phyloP scores from a whole-genome alignment of 2,329 filamentous ascomycete species.

The Aspergillus brunneoviolaceus region DNA sequence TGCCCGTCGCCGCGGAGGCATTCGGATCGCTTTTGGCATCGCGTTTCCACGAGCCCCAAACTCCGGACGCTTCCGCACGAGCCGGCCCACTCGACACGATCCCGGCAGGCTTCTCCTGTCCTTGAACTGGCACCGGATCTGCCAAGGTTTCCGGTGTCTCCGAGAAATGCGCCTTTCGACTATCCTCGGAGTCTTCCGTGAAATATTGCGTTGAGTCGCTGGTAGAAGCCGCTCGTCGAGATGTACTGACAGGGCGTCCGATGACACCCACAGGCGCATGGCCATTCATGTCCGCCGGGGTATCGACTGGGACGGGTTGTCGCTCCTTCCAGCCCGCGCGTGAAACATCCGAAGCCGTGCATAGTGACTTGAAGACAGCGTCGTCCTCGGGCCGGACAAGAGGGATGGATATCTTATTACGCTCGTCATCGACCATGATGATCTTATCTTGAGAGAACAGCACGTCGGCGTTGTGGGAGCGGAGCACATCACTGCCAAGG shows the following conservation, averaged over 20 bases:
- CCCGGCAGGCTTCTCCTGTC: conserved; percentile 25
- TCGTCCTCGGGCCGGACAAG: conserved; percentile 92
- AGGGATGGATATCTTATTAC: conserved; percentile 83
- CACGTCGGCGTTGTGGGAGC: conserved; percentile 84
- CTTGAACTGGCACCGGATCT: conserved; percentile 16
- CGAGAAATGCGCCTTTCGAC: conserved; percentile 19
- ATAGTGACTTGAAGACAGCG: conserved; percentile 72
- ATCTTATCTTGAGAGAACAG: conserved; percentile 90
- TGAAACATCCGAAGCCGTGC: conserved; percentile 50
- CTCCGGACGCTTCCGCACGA: conserved; percentile 50
- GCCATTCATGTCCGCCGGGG: conserved; percentile 20
- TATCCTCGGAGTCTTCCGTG: conserved; percentile 24
- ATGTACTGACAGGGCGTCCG: conserved; percentile 27
- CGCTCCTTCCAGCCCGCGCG: conserved; percentile 10
- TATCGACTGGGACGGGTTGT: conserved; percentile 2
- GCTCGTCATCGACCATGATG: conserved; percentile 80
- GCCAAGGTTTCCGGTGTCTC: conserved; percentile 8
- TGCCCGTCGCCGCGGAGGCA: conserved; percentile 55
- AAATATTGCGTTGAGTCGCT: conserved; percentile 25
- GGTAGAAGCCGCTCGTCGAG: conserved; percentile 28
- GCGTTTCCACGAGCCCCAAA: conserved; percentile 71
- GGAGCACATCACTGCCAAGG: conserved; percentile 82
- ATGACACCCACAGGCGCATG: conserved; percentile 34
- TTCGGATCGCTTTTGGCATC: conserved; percentile 33
- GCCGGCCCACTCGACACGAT: conserved; percentile 24